Conservation (phyloP, 345 rosid genomes). For the Chamaenerion angustifolium region DNA sequence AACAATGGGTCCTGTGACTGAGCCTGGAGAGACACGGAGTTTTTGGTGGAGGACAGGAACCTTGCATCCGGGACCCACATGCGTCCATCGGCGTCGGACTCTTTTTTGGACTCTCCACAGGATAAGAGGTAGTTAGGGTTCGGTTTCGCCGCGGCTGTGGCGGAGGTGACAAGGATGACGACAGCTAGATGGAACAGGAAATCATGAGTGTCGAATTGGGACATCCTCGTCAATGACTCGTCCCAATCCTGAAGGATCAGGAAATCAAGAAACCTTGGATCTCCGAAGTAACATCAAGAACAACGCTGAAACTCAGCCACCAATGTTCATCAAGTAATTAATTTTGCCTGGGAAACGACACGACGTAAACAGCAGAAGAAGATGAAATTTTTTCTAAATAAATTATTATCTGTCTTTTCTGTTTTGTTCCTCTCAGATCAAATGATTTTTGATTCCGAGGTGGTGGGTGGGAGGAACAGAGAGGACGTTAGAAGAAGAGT, state of each 20-base stretch:
- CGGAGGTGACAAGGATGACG: background rate
- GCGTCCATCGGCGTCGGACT: conserved; percentile 22
- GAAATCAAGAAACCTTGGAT: background rate
- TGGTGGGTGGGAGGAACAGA: too few species aligned
- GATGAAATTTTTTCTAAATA: too few species aligned
- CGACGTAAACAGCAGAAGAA: too few species aligned
- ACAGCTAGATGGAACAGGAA: background rate
- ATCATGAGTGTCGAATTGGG: background rate
- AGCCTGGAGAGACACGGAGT: conserved; percentile 13
- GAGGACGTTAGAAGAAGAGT: background rate
- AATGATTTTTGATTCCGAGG: background rate
- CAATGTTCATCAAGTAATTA: background rate
- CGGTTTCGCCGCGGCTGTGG: background rate
- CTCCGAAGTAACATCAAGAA: background rate
- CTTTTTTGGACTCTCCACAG: conserved; percentile 29
- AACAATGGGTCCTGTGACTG: conserved; percentile 33
- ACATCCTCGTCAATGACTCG: background rate
- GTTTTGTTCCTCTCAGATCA: background rate
- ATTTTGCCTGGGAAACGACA: background rate
- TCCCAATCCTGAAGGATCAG: background rate
- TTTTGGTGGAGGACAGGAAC: conserved; percentile 14
- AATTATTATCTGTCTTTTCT: background rate
- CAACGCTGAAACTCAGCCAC: background rate
- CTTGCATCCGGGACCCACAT: conserved; percentile 30
- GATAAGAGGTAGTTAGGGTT: conserved; percentile 7